Base-by-base conservation (phyloP, 2,329 filamentous ascomycete genomes). In the Camillea tinctor region DNA sequence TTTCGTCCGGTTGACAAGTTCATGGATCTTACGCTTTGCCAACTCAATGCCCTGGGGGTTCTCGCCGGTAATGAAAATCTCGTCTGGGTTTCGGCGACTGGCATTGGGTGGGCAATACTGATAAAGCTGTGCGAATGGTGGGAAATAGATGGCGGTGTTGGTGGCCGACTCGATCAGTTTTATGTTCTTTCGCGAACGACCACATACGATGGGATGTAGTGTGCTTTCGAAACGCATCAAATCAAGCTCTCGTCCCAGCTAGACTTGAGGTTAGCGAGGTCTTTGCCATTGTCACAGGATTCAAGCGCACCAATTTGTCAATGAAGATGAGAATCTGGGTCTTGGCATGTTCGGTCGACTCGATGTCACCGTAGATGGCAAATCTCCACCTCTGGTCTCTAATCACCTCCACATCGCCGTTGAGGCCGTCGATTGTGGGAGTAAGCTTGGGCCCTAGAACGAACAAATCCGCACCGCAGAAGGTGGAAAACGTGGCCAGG, bases 91-190 rank as follows among this genome's bases (percentile, higher is more conserved):
- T 67, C 95, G 88, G 60, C 91, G 87, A 58, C 87, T 87, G 20
- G 93, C 93, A 66, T 91, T 92, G 7, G 87, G 87, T 1, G 94
- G 93, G 56, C 88, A 91, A 75, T 97, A 99, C 61, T 92, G 90
- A 72, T 95, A 97, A 65, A 97, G 88, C 60, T 90, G 88, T 15
- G 94, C 93, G 73, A 98, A 98, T 0, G 94, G 90, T 24, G 95
- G 95, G 73, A 99, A 98, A 79, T 99, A 99, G 70, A 99, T 98
- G 65, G 95, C 94, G 8, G 95, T 98, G 70, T 93, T 92, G 15
- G 95, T 98, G 24, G 90, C 88, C 15, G 95, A 96, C 77, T 99
- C 95, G 71, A 99, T 97, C 70, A 95, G 81, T 80, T 98, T 98
- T 80, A 99, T 97, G 75, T 97, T 97, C 81, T 97, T 96, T 68